These are phyloP conservation scores for Crotalaria pallida DNA, from an alignment of 306 rosid species.

Conservation along the genomic window DNA sequence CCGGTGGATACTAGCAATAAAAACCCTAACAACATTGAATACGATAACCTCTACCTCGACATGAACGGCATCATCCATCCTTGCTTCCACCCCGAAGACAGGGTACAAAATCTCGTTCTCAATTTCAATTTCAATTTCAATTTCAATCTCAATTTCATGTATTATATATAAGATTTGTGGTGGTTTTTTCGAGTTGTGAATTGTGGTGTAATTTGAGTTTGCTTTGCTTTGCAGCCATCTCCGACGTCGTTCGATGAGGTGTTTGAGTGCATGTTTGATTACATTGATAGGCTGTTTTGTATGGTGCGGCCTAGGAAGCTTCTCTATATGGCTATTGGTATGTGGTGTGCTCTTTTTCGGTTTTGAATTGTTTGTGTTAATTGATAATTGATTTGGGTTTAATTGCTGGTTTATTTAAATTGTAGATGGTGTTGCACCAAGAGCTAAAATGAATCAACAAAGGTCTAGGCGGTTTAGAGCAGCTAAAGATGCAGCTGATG, in stretches of 20 bases:
- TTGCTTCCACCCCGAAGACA: conserved; percentile 96
- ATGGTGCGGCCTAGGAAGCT: conserved; percentile 98
- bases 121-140: neutral
- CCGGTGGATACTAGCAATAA: conserved; percentile 83
- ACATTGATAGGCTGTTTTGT: conserved; percentile 79
- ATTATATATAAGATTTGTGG: neutral
- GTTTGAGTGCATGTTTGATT: conserved; percentile 90
- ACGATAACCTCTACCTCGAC: conserved; percentile 90
- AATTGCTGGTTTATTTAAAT: neutral
- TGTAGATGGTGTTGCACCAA: conserved; percentile 97
- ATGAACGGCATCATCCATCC: conserved; percentile 98
- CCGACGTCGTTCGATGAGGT: conserved; percentile 81
- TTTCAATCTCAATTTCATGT: neutral
- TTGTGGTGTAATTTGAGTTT: neutral
- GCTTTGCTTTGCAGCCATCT: conserved; percentile 97
- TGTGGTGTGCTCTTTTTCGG: conserved; percentile 19
- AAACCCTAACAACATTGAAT: conserved; percentile 82
- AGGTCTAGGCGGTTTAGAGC: conserved; percentile 92
- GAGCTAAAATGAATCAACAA: conserved; percentile 99
- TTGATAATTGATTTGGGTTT: neutral
- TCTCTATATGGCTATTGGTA: conserved; percentile 94
- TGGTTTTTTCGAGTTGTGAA: neutral
- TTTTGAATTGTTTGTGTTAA: neutral
- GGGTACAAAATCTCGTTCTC: conserved; percentile 41
- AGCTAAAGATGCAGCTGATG: conserved; percentile 88